Percentiles rank a stretch among this genome's conserved stretches.
These are phyloP conservation scores for Aegilops umbellulata DNA, from an alignment of 176 grass and related monocot species.

Conservation along the genomic window DNA sequence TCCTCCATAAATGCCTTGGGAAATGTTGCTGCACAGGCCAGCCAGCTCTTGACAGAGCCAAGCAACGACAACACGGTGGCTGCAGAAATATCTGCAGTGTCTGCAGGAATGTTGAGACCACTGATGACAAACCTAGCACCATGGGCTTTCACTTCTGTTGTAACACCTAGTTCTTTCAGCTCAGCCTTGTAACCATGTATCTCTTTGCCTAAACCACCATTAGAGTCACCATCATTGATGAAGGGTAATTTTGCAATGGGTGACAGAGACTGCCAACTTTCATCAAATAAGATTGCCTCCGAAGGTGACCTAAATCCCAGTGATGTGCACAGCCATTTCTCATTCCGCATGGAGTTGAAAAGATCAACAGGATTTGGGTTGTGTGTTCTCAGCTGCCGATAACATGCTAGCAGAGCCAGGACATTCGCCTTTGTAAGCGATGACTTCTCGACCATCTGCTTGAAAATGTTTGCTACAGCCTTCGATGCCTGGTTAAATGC, in stretches of 20 bases:
- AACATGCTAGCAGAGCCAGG: conserved; percentile 43
- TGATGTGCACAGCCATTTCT: conserved; percentile 58
- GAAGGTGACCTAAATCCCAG: conserved; percentile 48
- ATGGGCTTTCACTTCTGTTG: conserved; percentile 30
- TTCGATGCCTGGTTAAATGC: conserved; percentile 36
- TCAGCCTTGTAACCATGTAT: conserved; percentile 56
- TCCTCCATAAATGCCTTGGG: conserved; percentile 37
- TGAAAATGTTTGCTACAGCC: conserved; percentile 33
- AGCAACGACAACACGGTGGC: conserved; percentile 41
- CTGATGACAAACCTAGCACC: conserved; percentile 44
- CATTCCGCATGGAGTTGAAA: conserved; percentile 13
- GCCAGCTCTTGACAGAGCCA: conserved; percentile 27
- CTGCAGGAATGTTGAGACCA: conserved; percentile 48
- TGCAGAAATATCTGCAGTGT: conserved; percentile 27
- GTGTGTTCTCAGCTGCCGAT: conserved; percentile 18
- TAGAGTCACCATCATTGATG: conserved; percentile 41
- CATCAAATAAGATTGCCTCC: conserved; percentile 42
- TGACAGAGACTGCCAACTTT: conserved; percentile 38
- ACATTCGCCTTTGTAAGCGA: conserved; percentile 26
- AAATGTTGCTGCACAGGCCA: not conserved
- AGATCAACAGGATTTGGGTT: conserved; percentile 12
- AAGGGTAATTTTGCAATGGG: conserved; percentile 51
- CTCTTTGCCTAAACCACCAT: conserved; percentile 31
- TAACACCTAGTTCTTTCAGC: conserved; percentile 22
- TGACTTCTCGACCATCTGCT: conserved; percentile 9